Base-by-base conservation (phyloP, 345 rosid species). In the Boechera divaricarpa region DNA sequence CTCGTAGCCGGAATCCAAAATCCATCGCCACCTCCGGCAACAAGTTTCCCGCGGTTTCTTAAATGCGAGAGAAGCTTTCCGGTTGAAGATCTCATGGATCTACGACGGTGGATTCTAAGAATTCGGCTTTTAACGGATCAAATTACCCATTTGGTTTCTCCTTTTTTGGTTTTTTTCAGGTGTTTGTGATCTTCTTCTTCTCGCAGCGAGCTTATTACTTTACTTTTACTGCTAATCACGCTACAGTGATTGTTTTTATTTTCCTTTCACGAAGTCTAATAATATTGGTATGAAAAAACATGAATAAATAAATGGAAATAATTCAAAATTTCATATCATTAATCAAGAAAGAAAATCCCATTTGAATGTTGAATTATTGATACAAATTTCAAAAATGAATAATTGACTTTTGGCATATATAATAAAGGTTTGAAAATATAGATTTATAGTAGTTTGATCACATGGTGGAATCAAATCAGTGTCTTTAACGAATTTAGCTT, bases 51-150 rank as follows among this genome's bases (percentile, higher is more conserved):
- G 56, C 70, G 52, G 66, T 16, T 78, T 78, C 81, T 41, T 73
- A 73, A 48, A 32, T 42, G 49, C 0, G 77, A 66, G 58, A 78
- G 64, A 11, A 66, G 77, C 26, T 66, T 72, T n/a, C 38, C 29
- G 7, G 55, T 12, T 11, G 49, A 51, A 16, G 73, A 72, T 72
- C 69, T 78, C 81, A 78, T 78, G 61, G 77, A 39, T 78, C 72
- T 49, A 62, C 49, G 49, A 32, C 32, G 64, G 55, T 53, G 12
- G 63, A 8, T 74, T 51, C 52, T 18, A 32, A 38, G 35, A 6
- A 12, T 36, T 38, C 6, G 29, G 2, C n/a, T 16, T 33, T 62
- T 31, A 52, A 12, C 10, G 7, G 18, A 72, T 49, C 48, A 9
- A 47, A 42, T 70, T 36, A 36, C 39, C 36, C 76, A 48, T 13